A percentile compares a stretch with the other conserved stretches of the same genome.
Conservation (phyloP, 768 basidiomycete genomes). For the Pisolithus sp. region DNA sequence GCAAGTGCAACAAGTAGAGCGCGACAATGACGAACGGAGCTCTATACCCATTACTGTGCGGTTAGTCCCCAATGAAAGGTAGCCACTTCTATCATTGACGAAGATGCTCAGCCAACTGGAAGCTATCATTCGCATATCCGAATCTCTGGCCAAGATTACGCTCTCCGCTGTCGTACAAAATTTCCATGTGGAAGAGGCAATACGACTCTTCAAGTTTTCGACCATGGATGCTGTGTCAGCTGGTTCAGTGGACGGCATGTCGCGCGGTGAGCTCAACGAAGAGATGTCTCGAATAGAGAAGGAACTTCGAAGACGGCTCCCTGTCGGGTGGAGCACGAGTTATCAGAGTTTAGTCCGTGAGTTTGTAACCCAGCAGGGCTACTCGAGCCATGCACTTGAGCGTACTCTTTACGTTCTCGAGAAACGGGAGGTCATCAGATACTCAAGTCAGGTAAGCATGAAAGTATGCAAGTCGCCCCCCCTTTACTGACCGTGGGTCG, state of each 20-base stretch:
- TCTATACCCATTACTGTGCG: constrained; percentile 98
- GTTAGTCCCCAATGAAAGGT: constrained; percentile 36
- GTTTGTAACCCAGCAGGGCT: constrained; percentile 91
- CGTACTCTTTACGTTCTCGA: constrained; percentile 87
- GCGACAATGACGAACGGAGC: constrained; percentile 94
- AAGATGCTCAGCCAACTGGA: constrained; percentile 68
- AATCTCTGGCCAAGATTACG: constrained; percentile 92
- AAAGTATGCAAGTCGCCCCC: not conserved
- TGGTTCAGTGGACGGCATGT: constrained; percentile 88
- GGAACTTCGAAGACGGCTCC: constrained; percentile 75
- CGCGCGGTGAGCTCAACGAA: constrained; percentile 86
- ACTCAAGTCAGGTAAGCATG: constrained; percentile 56
- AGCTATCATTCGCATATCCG: constrained; percentile 98
- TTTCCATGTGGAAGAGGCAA: constrained; percentile 96
- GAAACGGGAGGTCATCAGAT: constrained; percentile 91
- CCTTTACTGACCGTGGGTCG: constrained; percentile 5
- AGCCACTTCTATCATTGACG: constrained; percentile 1
- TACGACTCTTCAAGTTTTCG: constrained; percentile 95
- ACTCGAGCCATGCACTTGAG: constrained; percentile 85
- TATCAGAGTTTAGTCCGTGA: constrained; percentile 90
- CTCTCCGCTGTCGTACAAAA: constrained; percentile 80
- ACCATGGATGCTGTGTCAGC: constrained; percentile 99
- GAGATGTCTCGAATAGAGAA: constrained; percentile 89
- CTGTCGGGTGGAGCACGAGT: constrained; percentile 95
- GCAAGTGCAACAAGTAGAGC: constrained; percentile 92